Percentiles rank a stretch among this genome's conserved stretches.
Evolutionary conservation across 2,329 filamentous ascomycete species (phyloP).

Genomic region (Neofusicoccum sp.): DNA sequence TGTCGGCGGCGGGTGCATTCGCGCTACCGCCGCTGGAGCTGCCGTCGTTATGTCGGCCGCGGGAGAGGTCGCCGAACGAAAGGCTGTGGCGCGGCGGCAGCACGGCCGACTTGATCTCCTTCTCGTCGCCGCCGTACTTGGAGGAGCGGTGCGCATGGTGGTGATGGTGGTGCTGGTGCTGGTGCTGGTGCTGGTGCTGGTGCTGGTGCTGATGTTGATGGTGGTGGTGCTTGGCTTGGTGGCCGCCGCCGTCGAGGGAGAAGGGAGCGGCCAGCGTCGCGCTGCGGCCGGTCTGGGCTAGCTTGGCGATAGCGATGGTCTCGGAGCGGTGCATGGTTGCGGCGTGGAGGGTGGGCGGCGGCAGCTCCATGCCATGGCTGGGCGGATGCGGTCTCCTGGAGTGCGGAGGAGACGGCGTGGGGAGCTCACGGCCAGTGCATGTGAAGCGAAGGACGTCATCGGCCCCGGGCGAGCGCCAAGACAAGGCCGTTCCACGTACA

Average conservation of each 20-base stretch:
- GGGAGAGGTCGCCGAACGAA: conserved; percentile 46
- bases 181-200: conserved; percentile 26
- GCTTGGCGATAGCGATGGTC: conserved; percentile 5
- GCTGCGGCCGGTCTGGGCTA: conserved; percentile 18
- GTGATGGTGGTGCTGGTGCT: conserved; percentile 29
- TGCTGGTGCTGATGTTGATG: conserved; percentile 36
- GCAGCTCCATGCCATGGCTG: conserved; percentile 9
- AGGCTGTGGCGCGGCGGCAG: conserved; percentile 46
- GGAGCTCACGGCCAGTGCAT: not conserved
- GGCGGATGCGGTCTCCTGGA: not conserved
- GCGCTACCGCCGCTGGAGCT: conserved; percentile 30
- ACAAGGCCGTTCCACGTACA: not conserved
- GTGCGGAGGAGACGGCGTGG: not conserved
- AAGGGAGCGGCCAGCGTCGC: conserved; percentile 17
- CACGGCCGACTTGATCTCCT: conserved; percentile 45
- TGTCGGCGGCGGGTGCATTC: conserved; percentile 25
- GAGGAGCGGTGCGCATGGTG: conserved; percentile 27
- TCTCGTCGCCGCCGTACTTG: conserved; percentile 40
- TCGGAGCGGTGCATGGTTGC: conserved; percentile 16
- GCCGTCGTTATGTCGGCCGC: conserved; percentile 31
- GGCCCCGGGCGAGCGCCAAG: conserved; percentile 1
- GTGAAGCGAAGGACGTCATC: conserved; percentile 20
- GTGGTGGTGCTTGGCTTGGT: conserved; percentile 32
- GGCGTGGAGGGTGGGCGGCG: not conserved
- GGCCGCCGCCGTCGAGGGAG: conserved; percentile 6